A percentile compares a stretch with the other conserved stretches of the same genome.
Conservation (phyloP, 345 rosid genomes). For the Punica granatum region DNA sequence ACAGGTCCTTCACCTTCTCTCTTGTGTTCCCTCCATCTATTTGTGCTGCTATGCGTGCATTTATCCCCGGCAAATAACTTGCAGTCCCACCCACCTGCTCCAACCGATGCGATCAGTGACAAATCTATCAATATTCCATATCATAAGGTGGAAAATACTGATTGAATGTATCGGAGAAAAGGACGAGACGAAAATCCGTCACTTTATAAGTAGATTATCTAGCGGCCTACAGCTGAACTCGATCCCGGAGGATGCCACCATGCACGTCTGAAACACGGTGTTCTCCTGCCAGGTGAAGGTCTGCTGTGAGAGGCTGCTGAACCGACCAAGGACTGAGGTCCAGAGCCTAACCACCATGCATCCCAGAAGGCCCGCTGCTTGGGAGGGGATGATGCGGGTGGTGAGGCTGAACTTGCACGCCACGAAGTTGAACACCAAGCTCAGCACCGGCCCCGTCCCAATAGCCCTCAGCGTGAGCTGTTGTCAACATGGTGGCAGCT, state of each 20-base stretch:
- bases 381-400: slow-evolving; percentile 57
- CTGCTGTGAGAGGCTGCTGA: slow-evolving; percentile 47
- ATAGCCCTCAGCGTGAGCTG: too few relatives aligned
- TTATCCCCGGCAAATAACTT: too few relatives aligned
- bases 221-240: slow-evolving; percentile 92
- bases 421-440: slow-evolving; percentile 51
- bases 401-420: slow-evolving; percentile 63
- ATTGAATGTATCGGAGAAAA: too few relatives aligned
- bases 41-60: too few relatives aligned
- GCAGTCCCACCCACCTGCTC: too few relatives aligned
- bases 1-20: too few relatives aligned
- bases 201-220: neutral
- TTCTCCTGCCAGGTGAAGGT: slow-evolving; percentile 87
- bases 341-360: slow-evolving; percentile 36
- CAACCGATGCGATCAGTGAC: too few relatives aligned
- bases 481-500: too few relatives aligned
- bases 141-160: too few relatives aligned
- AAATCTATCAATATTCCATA: too few relatives aligned
- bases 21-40: too few relatives aligned
- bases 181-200: too few relatives aligned
- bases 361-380: slow-evolving; percentile 55
- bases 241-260: slow-evolving; percentile 87
- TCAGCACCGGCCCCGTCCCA: slow-evolving; percentile 38
- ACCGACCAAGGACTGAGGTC: slow-evolving; percentile 31
- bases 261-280: slow-evolving; percentile 78